These are phyloP conservation scores for Candida pseudoviswanathii DNA, from an alignment of 1,139 yeast genomes.

Conservation along the genomic window DNA sequence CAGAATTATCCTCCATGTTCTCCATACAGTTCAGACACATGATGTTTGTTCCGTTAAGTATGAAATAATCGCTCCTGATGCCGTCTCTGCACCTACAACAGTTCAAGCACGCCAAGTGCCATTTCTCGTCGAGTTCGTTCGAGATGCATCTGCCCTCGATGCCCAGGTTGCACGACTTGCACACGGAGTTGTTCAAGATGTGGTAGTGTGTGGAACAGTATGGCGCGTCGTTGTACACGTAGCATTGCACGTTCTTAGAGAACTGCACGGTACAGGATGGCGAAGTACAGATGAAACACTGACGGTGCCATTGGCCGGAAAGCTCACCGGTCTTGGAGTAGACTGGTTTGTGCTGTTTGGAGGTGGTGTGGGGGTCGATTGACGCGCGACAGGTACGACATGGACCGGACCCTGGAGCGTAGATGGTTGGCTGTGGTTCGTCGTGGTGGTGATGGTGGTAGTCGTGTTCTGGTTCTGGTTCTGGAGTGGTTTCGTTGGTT, in stretches of 20 bases:
- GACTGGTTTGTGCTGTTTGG: slow-evolving; percentile 41
- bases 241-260: slow-evolving; percentile 68
- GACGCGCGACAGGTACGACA: slow-evolving; percentile 62
- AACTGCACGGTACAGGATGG: slow-evolving; percentile 56
- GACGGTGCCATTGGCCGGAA: slow-evolving; percentile 93
- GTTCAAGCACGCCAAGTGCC: slow-evolving; percentile 64
- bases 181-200: slow-evolving; percentile 68
- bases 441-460: not conserved
- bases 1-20: slow-evolving; percentile 38
- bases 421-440: not conserved
- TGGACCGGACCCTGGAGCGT: slow-evolving; percentile 70
- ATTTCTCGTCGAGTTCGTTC: slow-evolving; percentile 65
- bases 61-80: slow-evolving; percentile 58
- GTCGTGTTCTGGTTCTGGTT: not conserved
- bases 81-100: slow-evolving; percentile 53
- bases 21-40: slow-evolving; percentile 44
- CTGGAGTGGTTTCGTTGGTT: not conserved
- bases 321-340: slow-evolving; percentile 80
- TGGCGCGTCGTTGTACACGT: slow-evolving; percentile 76
- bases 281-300: slow-evolving; percentile 72
- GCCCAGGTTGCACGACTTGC: slow-evolving; percentile 69
- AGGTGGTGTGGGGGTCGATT: slow-evolving; percentile 52
- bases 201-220: slow-evolving; percentile 87
- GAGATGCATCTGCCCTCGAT: slow-evolving; percentile 93
- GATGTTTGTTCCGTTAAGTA: slow-evolving; percentile 47